A percentile compares a stretch with the other conserved stretches of the same genome.
Evolutionary conservation across 176 grass and related monocot genomes (phyloP).

Genomic region (Triticum dicoccoides): DNA sequence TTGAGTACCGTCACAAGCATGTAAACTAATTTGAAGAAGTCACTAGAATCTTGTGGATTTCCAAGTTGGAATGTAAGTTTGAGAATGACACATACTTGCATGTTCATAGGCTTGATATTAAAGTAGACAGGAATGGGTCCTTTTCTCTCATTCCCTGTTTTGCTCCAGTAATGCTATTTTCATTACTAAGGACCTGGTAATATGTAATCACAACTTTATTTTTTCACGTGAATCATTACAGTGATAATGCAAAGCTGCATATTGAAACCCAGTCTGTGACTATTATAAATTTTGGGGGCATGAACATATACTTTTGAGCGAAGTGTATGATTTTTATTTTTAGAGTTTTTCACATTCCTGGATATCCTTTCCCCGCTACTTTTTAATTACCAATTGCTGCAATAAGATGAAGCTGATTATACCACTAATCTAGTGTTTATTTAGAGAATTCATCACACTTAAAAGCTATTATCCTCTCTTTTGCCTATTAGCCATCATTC

Average conservation of each 20-base stretch:
- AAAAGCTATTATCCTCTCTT: not conserved
- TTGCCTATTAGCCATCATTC: not conserved
- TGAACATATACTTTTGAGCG: not conserved
- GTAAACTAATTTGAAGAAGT: not conserved
- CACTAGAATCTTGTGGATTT: not conserved
- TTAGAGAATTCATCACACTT: not conserved
- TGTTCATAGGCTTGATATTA: not conserved
- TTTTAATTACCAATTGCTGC: not conserved
- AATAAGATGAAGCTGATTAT: not conserved
- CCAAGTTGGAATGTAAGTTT: not conserved
- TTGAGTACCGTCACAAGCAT: not conserved
- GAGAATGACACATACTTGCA: not conserved
- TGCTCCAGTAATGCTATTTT: not conserved
- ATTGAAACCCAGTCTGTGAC: not conserved
- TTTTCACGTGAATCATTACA: not conserved
- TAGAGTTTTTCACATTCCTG: not conserved
- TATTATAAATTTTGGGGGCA: not conserved
- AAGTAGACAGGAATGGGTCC: not conserved
- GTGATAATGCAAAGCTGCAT: not conserved
- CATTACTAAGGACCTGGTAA: not conserved
- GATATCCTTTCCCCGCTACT: not conserved
- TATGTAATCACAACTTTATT: constrained; percentile 7
- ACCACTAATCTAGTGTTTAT: not conserved
- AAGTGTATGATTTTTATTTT: not conserved
- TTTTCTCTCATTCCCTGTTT: not conserved